phyloP scores from a whole-genome alignment of 78 protist species.

The Mastigamoeba balamuthi region DNA sequence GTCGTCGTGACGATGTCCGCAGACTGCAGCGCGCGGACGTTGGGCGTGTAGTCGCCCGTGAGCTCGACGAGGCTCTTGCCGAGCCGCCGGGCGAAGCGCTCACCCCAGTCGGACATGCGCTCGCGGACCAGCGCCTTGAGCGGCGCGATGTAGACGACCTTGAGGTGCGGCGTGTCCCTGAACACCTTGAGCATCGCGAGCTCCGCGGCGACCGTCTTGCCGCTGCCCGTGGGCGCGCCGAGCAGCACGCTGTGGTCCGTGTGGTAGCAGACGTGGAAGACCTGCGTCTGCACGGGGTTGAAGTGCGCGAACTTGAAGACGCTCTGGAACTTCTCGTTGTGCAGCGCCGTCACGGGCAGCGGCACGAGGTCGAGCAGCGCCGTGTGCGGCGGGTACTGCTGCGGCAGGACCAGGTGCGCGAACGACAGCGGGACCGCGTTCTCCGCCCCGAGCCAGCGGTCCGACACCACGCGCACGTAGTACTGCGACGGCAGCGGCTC shows the following conservation, averaged over 20 bases:
- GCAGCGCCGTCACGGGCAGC: conserved; percentile 69
- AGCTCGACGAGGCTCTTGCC: conserved; percentile 86
- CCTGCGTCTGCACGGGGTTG: conserved; percentile 98
- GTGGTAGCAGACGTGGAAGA: conserved; percentile 85
- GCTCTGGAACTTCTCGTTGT: conserved; percentile 36
- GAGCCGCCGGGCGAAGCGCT: conserved; percentile 34
- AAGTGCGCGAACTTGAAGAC: conserved; percentile 79
- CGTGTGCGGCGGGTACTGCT: conserved; percentile 80
- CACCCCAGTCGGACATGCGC: conserved; percentile 91
- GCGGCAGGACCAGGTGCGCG: conserved; percentile 77
- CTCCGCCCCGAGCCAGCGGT: conserved; percentile 88
- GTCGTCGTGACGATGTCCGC: conserved; percentile 94
- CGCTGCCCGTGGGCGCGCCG: conserved; percentile 98
- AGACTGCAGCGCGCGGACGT: conserved; percentile 54
- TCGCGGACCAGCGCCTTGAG: conserved; percentile 98
- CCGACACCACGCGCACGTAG: conserved; percentile 73
- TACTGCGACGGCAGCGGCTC: conserved; percentile 89
- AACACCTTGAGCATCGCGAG: conserved; percentile 81
- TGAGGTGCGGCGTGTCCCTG: conserved; percentile 32
- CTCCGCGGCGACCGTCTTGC: conserved; percentile 97
- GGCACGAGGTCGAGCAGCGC: conserved; percentile 86
- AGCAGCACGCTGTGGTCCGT: conserved; percentile 89
- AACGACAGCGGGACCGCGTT: conserved; percentile 50
- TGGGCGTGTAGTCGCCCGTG: conserved; percentile 96
- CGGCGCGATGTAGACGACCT: conserved; percentile 98